Evolutionary conservation across 164 flowering plant species (phyloP).

Genomic region (Warburgia ugandensis): DNA sequence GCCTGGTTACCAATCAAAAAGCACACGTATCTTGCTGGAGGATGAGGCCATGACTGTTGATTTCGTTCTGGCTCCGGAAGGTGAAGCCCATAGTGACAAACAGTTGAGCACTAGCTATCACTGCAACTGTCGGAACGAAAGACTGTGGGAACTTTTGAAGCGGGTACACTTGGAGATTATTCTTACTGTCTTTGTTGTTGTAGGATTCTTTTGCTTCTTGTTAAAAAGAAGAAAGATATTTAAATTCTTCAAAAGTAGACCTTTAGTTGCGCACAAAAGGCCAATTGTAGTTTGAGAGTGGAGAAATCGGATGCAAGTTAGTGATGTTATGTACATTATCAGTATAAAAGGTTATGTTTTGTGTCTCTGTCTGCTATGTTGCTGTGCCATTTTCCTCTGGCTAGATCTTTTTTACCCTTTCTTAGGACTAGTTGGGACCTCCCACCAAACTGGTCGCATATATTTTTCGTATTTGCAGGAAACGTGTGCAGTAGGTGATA

Average conservation of each 20-base stretch:
- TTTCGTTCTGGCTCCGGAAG: slow-evolving; percentile 56
- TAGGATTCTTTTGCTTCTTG: slow-evolving; percentile 44
- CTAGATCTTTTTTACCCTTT: no score
- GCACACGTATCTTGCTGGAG: slow-evolving; percentile 41
- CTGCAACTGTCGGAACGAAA: slow-evolving; percentile 29
- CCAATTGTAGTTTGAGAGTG: slow-evolving; percentile 13
- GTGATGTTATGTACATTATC: background rate
- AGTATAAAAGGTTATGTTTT: no score
- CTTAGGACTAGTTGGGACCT: no score
- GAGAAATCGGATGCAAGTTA: background rate
- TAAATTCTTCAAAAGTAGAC: slow-evolving; percentile 32
- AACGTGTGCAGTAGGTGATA: no score
- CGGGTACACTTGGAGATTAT: slow-evolving; percentile 29
- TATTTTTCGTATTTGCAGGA: no score
- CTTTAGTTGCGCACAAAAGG: slow-evolving; percentile 27
- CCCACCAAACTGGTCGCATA: no score
- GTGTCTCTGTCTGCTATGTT: no score
- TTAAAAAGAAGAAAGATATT: slow-evolving; percentile 30
- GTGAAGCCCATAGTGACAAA: slow-evolving; percentile 13
- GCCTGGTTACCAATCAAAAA: slow-evolving; percentile 69
- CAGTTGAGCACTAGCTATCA: slow-evolving; percentile 15
- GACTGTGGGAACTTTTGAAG: slow-evolving; percentile 21
- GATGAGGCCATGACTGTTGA: slow-evolving; percentile 49
- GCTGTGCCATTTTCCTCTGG: no score
- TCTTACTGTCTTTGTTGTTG: slow-evolving; percentile 21